Evolutionary conservation across 768 basidiomycete species (phyloP), one percentile per base, ranked within the genome.

Genomic region (Lanmaoa pseudosensibilis): DNA sequence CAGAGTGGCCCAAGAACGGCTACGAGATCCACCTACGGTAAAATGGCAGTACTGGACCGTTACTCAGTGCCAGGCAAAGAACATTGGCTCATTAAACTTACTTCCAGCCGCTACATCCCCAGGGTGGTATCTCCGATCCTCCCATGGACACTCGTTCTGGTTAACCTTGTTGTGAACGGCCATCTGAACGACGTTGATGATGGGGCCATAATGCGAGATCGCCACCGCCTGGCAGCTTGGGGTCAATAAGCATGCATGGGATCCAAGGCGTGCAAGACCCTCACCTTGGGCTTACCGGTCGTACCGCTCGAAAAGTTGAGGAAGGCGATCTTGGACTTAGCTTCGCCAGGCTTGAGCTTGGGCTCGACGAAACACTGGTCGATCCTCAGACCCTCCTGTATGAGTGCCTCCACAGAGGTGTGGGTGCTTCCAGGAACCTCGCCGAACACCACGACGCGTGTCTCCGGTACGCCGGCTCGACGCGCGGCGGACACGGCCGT

Each of bases 241-340:
- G 0, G 25, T 62, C 46, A 37, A 38, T 18, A n/a, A 1, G 1
- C 46, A n/a, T 19, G 2, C 16, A 23, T 27, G 10, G 10, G 2
- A 27, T 5, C 21, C 30, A 4, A 43, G 18, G 11, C 6, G 15
- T 12, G 18, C 11, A 13, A 23, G 11, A 18, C 16, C 4, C 59
- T 48, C 15, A 68, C 69, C 56, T 70, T 68, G 33, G 69, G 75
- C 64, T 70, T 74, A 68, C 87, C 87, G 16, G 88, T 90, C 23
- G 88, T 90, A 9, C 88, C 88, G 58, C 87, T 88, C 1, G 88
- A 90, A 61, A 90, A 87, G 50, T 79, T 82, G 52, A 90, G 72
- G 61, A 89, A 84, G 6, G 89, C 88, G 15, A 90, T 56, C 43
- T 82, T 80, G 13, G 74, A 80, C 65, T 78, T 84, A 25, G 77